Evolutionary conservation across 2,329 filamentous ascomycete species (phyloP), one percentile per base, ranked within the genome.

Genomic region (Fusarium heterosporum): DNA sequence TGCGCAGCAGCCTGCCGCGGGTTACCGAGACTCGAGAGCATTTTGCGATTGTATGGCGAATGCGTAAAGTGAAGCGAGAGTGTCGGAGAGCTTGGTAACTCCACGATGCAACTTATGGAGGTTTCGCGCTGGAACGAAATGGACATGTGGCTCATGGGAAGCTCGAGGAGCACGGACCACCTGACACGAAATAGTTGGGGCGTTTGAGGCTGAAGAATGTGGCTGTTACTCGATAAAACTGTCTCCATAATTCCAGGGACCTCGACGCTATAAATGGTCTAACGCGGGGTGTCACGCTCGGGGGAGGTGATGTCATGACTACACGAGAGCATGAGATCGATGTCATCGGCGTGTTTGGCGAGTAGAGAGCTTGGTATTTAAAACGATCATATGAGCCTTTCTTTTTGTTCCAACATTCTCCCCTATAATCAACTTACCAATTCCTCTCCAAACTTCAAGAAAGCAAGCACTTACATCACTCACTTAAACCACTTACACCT

Each of bases 1-100:
- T 97, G 93, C 47, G 88, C 85, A 73, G 93, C 89, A 54, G 91
- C 85, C 78, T 96, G 93, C 78, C 93, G 90, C 69, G 92, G 90
- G 78, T 93, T 93, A 61, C 84, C 81, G 67, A 96, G 83, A 68
- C 84, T 81, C 42, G 89, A 87, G 67, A 95, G 74, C 91, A 94
- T 94, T 59, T 42, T 42, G 25, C 28, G 34, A 32, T 25, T 56
- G 40, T 34, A 49, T 34, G 52, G 41, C 22, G 40, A 45, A 17
- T 38, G 45, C 13, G 26, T 30, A 17, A 45, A 28, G 51, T 8
- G 40, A 43, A 45, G 34, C 46, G 46, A 51, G 28, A 40, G 16
- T 40, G 52, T 60, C 60, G 50, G 45, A 32, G 66, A 59, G 65
- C 52, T 69, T 46, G 47, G 59, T 46, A 58, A 48, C 61, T 66